A percentile compares a stretch with the other conserved stretches of the same genome.
Conservation (phyloP, 805 yeast species). For the Ogataea thermomethanolica region DNA sequence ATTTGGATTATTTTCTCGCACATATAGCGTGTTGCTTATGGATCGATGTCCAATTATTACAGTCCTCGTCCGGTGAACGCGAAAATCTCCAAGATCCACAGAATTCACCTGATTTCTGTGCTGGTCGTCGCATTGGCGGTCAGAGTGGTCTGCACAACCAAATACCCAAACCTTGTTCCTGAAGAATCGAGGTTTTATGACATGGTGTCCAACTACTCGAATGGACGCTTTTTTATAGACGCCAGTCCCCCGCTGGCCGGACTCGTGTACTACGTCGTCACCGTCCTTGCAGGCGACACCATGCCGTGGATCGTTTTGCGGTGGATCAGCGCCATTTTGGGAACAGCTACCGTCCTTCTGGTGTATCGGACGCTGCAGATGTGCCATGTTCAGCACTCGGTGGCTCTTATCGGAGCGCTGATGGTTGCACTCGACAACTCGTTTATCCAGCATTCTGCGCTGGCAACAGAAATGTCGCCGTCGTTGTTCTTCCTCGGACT, state of each 20-base stretch:
- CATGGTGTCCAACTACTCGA: constrained; percentile 74
- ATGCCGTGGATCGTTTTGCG: constrained; percentile 59
- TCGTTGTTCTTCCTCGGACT: constrained; percentile 44
- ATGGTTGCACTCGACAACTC: constrained; percentile 63
- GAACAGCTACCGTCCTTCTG: constrained; percentile 49
- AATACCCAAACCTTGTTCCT: constrained; percentile 78
- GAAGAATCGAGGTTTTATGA: constrained; percentile 94
- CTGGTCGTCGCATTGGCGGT: constrained; percentile 43
- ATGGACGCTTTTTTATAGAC: constrained; percentile 65
- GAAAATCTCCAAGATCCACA: constrained; percentile 5
- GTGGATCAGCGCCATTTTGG: constrained; percentile 51
- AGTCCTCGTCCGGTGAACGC: no score
- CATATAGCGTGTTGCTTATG: no score
- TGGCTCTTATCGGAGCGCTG: constrained; percentile 49
- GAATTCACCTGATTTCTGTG: constrained; percentile 16
- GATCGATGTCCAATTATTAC: no score
- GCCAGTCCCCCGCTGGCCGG: constrained; percentile 80
- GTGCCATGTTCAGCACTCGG: constrained; percentile 48
- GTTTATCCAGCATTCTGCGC: constrained; percentile 57
- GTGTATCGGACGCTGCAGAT: constrained; percentile 54
- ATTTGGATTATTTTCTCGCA: no score
- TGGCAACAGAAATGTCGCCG: constrained; percentile 44
- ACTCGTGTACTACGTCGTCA: constrained; percentile 64
- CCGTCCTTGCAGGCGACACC: constrained; percentile 52
- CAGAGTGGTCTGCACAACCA: constrained; percentile 54